Evolutionary conservation across 352 stramenopile species (phyloP), one percentile per base, ranked within the genome.

Genomic region (Globisporangium lucens): DNA sequence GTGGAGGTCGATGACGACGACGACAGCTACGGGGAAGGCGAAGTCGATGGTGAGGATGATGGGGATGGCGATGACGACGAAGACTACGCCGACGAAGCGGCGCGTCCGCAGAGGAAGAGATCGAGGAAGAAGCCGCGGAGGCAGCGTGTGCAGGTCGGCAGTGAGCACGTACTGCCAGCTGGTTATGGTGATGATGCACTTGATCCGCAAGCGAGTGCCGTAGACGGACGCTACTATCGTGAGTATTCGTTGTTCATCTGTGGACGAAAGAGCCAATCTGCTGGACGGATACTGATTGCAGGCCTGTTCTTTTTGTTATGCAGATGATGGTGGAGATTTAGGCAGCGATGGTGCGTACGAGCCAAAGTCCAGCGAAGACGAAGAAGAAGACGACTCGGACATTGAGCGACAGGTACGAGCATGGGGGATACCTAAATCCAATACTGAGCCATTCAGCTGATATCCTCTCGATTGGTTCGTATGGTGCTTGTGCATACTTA

Each of bases 371-470:
- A 90, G 83, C 57, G 81, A 89, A 27, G 78, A 87, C 35, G 83
- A 91, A 38, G 78, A 88, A 20, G 87, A 93, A 59, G 82, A 90
- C n/a, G 82, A 95, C 56, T 95, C 87, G 49, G 87, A 95, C 63
- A 91, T 95, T 62, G 87, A 95, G 67, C 85, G 85, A 2, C 80
- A 84, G 63, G 73, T 82, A 24, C 24, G 24, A 24, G 24, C 24
- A 24, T 24, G 24, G 24, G 24, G 24, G 24, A 24, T 24, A 0
- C 24, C 24, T 24, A 24, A 24, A 24, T 24, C 24, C 24, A 24
- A 24, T 24, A 24, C 24, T 24, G 24, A 24, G 27, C 4, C 46
- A 13, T 20, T 35, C 20, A 29, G 30, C 20, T 20, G 55, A n/a
- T 10, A 24, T 10, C 10, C 24, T 24, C 12, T 36, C 38, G 13